These are phyloP conservation scores for Pezizomycotina sp. DNA, from an alignment of 2,329 filamentous ascomycete genomes.

Conservation along the genomic window DNA sequence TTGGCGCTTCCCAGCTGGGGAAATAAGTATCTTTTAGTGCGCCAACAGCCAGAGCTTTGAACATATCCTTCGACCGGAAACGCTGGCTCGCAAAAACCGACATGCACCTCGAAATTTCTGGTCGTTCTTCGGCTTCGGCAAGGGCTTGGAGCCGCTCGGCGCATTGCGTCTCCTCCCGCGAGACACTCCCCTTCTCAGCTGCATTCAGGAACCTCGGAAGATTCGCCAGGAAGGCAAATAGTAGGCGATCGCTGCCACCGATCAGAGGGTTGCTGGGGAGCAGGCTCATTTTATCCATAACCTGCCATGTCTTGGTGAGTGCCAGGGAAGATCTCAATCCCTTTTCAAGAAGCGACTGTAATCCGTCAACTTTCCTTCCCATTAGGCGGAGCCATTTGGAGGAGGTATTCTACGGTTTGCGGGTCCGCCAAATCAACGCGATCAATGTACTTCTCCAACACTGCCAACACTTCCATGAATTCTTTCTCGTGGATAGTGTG, in stretches of 20 bases:
- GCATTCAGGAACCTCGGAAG: conserved; percentile 68
- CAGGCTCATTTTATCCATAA: conserved; percentile 61
- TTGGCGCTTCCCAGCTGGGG: conserved; percentile 64
- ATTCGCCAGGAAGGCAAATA: conserved; percentile 83
- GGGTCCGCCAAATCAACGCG: conserved; percentile 66
- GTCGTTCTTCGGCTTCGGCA: conserved; percentile 47
- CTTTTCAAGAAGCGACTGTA: conserved; percentile 78
- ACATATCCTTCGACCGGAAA: conserved; percentile 49
- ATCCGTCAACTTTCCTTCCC: conserved; percentile 88
- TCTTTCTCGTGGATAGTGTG: conserved; percentile 95
- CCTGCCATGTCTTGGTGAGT: conserved; percentile 57
- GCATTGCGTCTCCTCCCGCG: conserved; percentile 41
- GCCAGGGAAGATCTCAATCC: conserved; percentile 75
- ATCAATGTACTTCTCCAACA: conserved; percentile 71
- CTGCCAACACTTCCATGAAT: conserved; percentile 77
- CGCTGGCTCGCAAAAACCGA: conserved; percentile 45
- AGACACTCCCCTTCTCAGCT: conserved; percentile 48
- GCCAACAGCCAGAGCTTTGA: conserved; percentile 55
- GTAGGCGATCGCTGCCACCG: conserved; percentile 63
- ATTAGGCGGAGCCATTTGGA: conserved; percentile 61
- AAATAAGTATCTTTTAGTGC: conserved; percentile 66
- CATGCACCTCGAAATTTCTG: conserved; percentile 53
- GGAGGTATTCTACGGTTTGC: conserved; percentile 47
- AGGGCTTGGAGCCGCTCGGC: conserved; percentile 55
- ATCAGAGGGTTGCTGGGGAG: conserved; percentile 66